Percentiles rank a stretch among this genome's conserved stretches.
These are phyloP conservation scores for Leishmania guyanensis DNA, from an alignment of 208 protist species.

Conservation along the genomic window DNA sequence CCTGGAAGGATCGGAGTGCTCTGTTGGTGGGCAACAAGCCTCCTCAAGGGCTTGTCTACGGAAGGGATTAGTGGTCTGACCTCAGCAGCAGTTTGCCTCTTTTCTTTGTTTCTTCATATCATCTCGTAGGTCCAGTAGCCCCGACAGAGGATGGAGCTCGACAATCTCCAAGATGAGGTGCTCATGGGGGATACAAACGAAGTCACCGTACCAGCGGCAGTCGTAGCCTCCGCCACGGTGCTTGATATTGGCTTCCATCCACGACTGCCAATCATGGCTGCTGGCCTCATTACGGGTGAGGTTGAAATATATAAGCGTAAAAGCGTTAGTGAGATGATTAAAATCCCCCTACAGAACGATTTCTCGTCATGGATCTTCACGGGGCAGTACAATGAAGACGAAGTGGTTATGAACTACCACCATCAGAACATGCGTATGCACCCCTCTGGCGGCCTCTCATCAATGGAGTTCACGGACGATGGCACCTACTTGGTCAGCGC, in stretches of 20 bases:
- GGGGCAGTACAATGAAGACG: constrained; percentile 45
- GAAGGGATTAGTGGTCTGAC: not conserved
- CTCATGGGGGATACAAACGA: constrained; percentile 68
- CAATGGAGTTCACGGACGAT: constrained; percentile 92
- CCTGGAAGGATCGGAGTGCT: not conserved
- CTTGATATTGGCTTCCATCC: constrained; percentile 86
- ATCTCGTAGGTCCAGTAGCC: too few relatives aligned
- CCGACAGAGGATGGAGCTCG: constrained; percentile 60
- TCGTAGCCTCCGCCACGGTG: constrained; percentile 62
- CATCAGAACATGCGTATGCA: constrained; percentile 86
- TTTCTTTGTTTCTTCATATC: constrained; percentile 8
- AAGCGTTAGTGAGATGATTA: constrained; percentile 57
- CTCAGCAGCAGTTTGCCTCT: not conserved
- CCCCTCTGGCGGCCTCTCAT: constrained; percentile 59
- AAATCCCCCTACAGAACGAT: constrained; percentile 65
- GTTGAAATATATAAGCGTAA: constrained; percentile 77
- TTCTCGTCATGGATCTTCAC: constrained; percentile 76
- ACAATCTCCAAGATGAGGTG: constrained; percentile 43
- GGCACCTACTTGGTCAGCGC: constrained; percentile 79
- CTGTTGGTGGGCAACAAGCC: not conserved
- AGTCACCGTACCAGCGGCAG: constrained; percentile 58
- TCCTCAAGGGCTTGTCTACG: not conserved
- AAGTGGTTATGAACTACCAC: constrained; percentile 59
- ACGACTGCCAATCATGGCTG: constrained; percentile 64
- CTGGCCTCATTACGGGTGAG: constrained; percentile 80